Evolutionary conservation across 768 basidiomycete species (phyloP).

Genomic region (Lactarius hatsudake): DNA sequence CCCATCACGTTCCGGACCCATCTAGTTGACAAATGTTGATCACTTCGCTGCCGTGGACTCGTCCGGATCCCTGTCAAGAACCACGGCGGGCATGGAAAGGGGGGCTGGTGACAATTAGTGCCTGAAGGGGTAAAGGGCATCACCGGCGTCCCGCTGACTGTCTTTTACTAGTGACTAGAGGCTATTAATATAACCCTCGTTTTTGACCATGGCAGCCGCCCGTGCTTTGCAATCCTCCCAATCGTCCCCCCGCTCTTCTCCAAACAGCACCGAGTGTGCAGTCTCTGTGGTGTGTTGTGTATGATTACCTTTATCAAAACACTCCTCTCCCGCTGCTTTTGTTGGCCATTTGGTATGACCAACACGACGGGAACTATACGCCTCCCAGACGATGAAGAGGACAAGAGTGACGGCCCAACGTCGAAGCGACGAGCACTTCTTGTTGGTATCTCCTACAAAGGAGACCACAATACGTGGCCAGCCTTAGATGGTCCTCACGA

Average conservation of each 20-base stretch:
- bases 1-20: neutral
- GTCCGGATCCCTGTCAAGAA: neutral
- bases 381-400: neutral
- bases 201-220: neutral
- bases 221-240: neutral
- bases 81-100: neutral
- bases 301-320: constrained; percentile 4
- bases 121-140: neutral
- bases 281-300: neutral
- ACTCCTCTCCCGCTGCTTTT: neutral
- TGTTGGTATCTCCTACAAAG: constrained; percentile 22
- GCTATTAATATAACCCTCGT: neutral
- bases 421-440: constrained; percentile 20
- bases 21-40: neutral
- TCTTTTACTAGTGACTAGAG: neutral
- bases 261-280: neutral
- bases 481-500: constrained; percentile 7
- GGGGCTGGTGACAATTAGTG: neutral
- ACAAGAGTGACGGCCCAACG: neutral
- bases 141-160: neutral
- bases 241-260: neutral
- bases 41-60: neutral
- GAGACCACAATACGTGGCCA: neutral
- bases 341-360: neutral
- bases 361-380: neutral